Base-by-base conservation (phyloP, 140 eudicot genomes). In the Cichorium intybus region DNA sequence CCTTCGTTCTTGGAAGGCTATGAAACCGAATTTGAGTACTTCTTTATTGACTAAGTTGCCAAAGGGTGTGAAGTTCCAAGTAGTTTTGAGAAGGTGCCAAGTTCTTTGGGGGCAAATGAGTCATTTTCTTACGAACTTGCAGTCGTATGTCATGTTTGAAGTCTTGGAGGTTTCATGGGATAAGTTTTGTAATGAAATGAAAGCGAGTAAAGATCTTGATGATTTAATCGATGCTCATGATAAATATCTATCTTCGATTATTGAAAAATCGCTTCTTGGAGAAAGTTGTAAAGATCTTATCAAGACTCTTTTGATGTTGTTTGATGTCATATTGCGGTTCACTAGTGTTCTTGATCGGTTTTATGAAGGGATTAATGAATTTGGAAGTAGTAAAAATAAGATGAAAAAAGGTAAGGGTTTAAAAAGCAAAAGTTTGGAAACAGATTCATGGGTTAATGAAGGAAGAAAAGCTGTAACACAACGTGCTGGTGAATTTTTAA, bases 61-160 rank as follows among this genome's bases (percentile, higher is more conserved):
- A 41, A 77, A 77, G 18, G 73, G 82, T 33, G 87, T 89, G 60
- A 81, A 83, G 76, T 70, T 60, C 55, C 81, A 77, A 74, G 71
- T 89, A 35, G 67, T 75, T 64, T 66, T 77, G 73, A 75, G 95
- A 68, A 77, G 61, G 59, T 90, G 97, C 71, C 97, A 90, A 70
- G 86, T 84, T 31, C 84, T 86, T 5, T 90, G 97, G 97, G 90
- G 78, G 62, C 90, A 90, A 74, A 90, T 90, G 90, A 90, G 87
- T 63, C 95, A 90, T 80, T 90, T 90, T 60, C 75, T 87, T 49
- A 74, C 87, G 20, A 90, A 87, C 77, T 57, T 90, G 83, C 95
- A 90, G 55, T 87, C 88, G 29, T 90, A 90, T 75, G 76, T 87
- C 10, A 90, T 90, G 97, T 84, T 87, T 78, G 97, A 90, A 74